Evolutionary conservation across 306 rosid species (phyloP).

Genomic region (Citrullus mucosospermus): DNA sequence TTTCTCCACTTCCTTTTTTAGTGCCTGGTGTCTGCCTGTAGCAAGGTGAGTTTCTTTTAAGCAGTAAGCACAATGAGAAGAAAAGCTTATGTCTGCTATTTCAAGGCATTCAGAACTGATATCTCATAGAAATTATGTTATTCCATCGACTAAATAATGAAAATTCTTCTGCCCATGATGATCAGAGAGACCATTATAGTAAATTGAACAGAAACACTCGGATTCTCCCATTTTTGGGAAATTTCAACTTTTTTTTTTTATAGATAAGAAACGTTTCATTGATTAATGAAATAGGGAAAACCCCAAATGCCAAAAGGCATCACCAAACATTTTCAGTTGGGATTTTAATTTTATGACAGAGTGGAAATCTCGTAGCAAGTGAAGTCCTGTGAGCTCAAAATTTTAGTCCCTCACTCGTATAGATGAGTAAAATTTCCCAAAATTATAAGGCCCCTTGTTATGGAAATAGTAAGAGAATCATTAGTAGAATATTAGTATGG

Average conservation of each 20-base stretch:
- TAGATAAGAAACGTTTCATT: too few relatives aligned
- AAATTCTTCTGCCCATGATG: neutral
- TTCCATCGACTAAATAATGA: neutral
- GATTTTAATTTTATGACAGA: neutral
- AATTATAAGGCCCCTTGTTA: too few relatives aligned
- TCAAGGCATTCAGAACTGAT: neutral
- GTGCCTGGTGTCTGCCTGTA: conserved; percentile 24
- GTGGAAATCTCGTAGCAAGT: neutral
- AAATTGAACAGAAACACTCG: neutral
- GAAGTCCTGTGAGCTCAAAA: neutral
- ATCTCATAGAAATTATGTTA: neutral
- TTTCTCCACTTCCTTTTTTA: conserved; percentile 15
- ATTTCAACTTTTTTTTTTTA: too few relatives aligned
- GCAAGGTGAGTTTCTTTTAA: neutral
- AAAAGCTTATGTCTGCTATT: neutral
- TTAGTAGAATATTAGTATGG: too few relatives aligned
- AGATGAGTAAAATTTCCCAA: neutral
- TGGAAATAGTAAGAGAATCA: too few relatives aligned
- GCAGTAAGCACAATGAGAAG: neutral
- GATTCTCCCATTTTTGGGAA: neutral
- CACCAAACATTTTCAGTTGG: too few relatives aligned
- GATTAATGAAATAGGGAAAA: too few relatives aligned
- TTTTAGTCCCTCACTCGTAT: neutral
- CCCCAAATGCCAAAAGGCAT: too few relatives aligned
- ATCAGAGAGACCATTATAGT: neutral